Base-by-base conservation (phyloP, 139 green algal genomes). In the Protoeuglena noctilucae region DNA sequence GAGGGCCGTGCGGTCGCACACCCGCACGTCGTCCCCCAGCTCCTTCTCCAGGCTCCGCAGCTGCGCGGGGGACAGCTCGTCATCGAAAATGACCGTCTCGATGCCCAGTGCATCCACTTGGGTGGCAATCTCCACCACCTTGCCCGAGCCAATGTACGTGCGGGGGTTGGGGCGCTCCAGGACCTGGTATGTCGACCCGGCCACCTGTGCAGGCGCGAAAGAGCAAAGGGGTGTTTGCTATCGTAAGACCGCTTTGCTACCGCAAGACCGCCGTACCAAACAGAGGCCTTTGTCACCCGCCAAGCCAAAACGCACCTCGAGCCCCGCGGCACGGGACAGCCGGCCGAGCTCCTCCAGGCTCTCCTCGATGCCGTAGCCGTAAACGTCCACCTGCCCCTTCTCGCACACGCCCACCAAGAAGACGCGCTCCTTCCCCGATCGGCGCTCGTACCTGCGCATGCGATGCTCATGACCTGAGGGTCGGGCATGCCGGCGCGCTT, bases 1-100 rank as follows among this genome's bases (percentile, higher is more conserved):
- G 40, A 98, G 78, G 0, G 85, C 85, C 5, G 91, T 97, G 28
- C 91, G 73, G 73, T 98, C 90, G 58, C 77, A 87, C 30, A 98
- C 72, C 12, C 78, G 71, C 27, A 89, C 73, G 12, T 56, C 31
- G 17, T 61, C 72, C 0, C 56, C 61, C 2, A 84, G 61, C 14
- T 61, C 72, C 47, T 76, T 76, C 64, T 94, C 84, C 39, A 95
- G 66, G 59, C 88, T 93, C 24, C 85, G 60, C 51, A 81, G 57
- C 79, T 94, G 77, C 4, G 72, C 70, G 3, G 90, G 88, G 3
- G 69, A 78, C 21, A 98, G 76, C 72, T 96, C 88, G 51, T 95
- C 82, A 58, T 97, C 90, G 52, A 96, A 91, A 3, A 98, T 79
- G 17, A 95, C 76, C 0, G 81, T 93, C 46, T 93, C 82, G 4